phyloP scores from a whole-genome alignment of 805 yeast genomes.

The Debaryomyces prosopidis region DNA sequence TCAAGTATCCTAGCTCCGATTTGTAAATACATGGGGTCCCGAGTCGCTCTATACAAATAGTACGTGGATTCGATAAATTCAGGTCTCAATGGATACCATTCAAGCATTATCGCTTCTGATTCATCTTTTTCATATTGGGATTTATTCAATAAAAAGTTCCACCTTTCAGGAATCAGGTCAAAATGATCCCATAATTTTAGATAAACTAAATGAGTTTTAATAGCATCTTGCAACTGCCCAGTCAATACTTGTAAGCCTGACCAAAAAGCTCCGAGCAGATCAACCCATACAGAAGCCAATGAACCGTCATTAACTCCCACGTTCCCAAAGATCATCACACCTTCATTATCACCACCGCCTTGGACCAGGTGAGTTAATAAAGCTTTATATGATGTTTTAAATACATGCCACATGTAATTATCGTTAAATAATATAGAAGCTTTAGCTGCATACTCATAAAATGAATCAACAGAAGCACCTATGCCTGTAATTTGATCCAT shows the following conservation, averaged over 20 bases:
- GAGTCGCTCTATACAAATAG: slow-evolving; percentile 77
- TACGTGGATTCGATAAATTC: slow-evolving; percentile 90
- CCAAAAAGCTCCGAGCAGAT: slow-evolving; percentile 83
- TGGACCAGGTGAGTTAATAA: slow-evolving; percentile 45
- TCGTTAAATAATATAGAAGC: slow-evolving; percentile 67
- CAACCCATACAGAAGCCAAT: slow-evolving; percentile 68
- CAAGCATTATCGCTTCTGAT: slow-evolving; percentile 47
- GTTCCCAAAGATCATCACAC: slow-evolving; percentile 52
- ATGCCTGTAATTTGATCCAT: slow-evolving; percentile 67
- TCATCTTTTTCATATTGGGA: slow-evolving; percentile 1
- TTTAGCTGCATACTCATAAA: slow-evolving; percentile 85
- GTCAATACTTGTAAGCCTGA: slow-evolving; percentile 80
- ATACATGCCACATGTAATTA: slow-evolving; percentile 60
- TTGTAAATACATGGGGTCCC: slow-evolving; percentile 78
- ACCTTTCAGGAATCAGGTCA: slow-evolving; percentile 86
- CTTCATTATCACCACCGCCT: slow-evolving; percentile 22
- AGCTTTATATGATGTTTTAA: slow-evolving; percentile 54
- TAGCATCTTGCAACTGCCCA: slow-evolving; percentile 72
- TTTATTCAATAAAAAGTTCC: slow-evolving; percentile 45
- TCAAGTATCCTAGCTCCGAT: slow-evolving; percentile 68
- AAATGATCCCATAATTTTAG: slow-evolving; percentile 78
- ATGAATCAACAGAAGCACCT: slow-evolving; percentile 91
- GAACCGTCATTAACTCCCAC: slow-evolving; percentile 55
- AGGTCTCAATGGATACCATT: slow-evolving; percentile 93
- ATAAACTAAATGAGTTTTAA: slow-evolving; percentile 57